A percentile compares a stretch with the other conserved stretches of the same genome.
phyloP scores from a whole-genome alignment of 202 grass and related monocot species.

The Digitaria exilis region DNA sequence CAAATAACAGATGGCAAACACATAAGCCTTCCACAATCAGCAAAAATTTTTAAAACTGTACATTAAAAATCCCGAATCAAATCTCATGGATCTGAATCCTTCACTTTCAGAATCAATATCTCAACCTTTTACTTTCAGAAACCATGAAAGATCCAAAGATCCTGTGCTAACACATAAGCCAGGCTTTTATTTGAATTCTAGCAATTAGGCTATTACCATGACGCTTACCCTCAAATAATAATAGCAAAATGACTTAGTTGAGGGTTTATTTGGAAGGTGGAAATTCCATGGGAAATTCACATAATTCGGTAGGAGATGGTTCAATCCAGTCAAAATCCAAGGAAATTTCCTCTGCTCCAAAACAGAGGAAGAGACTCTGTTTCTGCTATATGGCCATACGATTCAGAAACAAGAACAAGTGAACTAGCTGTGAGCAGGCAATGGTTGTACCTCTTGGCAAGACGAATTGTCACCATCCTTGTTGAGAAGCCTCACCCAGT shows the following conservation, averaged over 20 bases:
- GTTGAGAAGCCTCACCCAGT: conserved; percentile 26
- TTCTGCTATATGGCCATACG: not conserved
- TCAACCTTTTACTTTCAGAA: not conserved
- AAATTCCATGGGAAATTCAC: not conserved
- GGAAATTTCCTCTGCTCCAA: not conserved
- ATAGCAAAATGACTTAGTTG: not conserved
- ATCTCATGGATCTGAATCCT: too few species aligned
- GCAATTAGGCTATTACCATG: not conserved
- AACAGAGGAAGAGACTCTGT: not conserved
- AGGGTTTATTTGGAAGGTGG: not conserved
- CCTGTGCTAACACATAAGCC: not conserved
- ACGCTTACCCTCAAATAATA: not conserved
- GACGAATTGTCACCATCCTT: not conserved
- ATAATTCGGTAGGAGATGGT: not conserved
- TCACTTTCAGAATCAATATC: too few species aligned
- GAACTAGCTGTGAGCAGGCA: not conserved
- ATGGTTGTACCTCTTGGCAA: conserved; percentile 43
- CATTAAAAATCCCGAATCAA: not conserved
- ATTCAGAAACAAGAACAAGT: not conserved
- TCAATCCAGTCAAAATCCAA: not conserved
- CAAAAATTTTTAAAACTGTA: not conserved
- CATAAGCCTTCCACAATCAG: conserved; percentile 7
- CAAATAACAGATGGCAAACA: conserved; percentile 31
- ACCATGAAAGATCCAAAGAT: too few species aligned
- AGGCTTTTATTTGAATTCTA: not conserved